Evolutionary conservation across 1,139 yeast genomes (phyloP).

Genomic region (Taphrina sp.): DNA sequence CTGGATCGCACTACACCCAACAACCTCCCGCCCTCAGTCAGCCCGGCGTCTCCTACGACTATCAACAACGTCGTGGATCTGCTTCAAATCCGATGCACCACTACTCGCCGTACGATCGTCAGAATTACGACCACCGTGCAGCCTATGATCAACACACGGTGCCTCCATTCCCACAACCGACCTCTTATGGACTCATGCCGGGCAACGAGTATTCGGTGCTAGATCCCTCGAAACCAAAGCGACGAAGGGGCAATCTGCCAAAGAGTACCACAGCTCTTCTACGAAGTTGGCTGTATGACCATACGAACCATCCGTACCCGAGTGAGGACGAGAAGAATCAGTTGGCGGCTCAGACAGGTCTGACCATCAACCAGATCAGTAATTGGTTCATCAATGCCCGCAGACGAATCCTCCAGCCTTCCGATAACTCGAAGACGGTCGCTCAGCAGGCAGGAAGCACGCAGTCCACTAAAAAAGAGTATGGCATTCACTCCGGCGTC

Average conservation of each 20-base stretch:
- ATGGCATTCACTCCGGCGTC: too few relatives aligned
- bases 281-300: conserved; percentile 79
- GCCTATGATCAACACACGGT: too few relatives aligned
- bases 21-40: too few relatives aligned
- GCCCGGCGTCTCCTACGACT: too few relatives aligned
- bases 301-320: conserved; percentile 91
- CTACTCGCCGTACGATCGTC: conserved; percentile 15
- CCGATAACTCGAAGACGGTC: background rate
- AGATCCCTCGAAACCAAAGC: conserved; percentile 20
- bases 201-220: conserved; percentile 2
- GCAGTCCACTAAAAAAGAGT: background rate
- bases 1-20: too few relatives aligned
- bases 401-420: conserved; percentile 51
- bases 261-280: conserved; percentile 80
- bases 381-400: conserved; percentile 98
- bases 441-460: background rate
- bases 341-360: conserved; percentile 76
- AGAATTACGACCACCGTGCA: too few relatives aligned
- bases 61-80: conserved; percentile 3
- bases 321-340: conserved; percentile 83
- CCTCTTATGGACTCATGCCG: conserved; percentile 1
- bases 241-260: conserved; percentile 78
- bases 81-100: background rate
- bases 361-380: conserved; percentile 84
- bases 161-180: background rate